Evolutionary conservation across 2,329 filamentous ascomycete genomes (phyloP), one percentile per base, ranked within the genome.

Genomic region (Rutstroemia sp.): DNA sequence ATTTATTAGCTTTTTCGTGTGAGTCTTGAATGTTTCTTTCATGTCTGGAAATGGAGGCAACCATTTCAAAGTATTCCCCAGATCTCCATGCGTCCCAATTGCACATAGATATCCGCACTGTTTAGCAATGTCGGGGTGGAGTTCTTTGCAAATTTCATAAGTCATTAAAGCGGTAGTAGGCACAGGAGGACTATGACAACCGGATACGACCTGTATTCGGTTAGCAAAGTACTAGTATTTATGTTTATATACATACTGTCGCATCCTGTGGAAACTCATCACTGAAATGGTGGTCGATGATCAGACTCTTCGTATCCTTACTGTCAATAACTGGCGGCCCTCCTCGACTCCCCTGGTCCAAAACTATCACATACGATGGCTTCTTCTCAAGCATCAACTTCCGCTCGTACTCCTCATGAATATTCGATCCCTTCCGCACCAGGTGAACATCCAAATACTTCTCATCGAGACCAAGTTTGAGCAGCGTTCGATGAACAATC

Each of bases 11-110:
- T 82, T 86, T 62, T 83, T 87, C 0, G 81, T 80, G 63, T 85
- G 74, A 14, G 68, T 71, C 62, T 85, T 86, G 62, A 87, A 81
- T 0, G 78, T 78, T 1, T 74, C 68, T 18, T 72, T 74, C 82
- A 87, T 86, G 59, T 86, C 80, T 1, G 85, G 85, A 60, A 88
- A 87, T 0, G 85, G 85, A 0, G 77, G 75, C 21, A 80, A 71
- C 85, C 85, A 87, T 66, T 86, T 87, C 16, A 87, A 60, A 0
- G 77, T 77, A 41, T 79, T 85, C 14, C 84, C 84, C 0, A 88
- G 73, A 60, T 88, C 85, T 2, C 83, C 84, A 59, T 86, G 81
- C 0, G 84, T 87, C 8, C 85, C 85, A 60, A 87, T 76, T 2
- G 77, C 76, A 54, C 82, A 84, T 0, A 87, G 73, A 79, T 84